These are phyloP conservation scores for Clonostachys sp. DNA, from an alignment of 2,329 filamentous ascomycete species.

Conservation along the genomic window DNA sequence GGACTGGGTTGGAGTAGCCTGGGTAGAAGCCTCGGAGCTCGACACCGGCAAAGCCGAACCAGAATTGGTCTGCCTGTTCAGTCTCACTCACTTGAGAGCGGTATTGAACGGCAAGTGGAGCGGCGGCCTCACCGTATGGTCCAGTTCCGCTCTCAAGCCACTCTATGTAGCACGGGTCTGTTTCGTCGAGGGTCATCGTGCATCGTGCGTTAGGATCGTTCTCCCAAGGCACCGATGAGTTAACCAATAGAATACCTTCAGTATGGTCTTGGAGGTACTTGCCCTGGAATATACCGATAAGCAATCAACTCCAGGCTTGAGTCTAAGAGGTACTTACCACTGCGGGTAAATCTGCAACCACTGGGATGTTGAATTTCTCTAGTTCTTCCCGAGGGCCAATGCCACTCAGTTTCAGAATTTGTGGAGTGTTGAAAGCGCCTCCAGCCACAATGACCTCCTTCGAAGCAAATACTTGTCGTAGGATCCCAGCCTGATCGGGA, in stretches of 20 bases:
- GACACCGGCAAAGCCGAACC: conserved; percentile 45
- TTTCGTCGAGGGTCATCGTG: conserved; percentile 11
- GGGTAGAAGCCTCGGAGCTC: conserved; percentile 55
- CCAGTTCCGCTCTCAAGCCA: conserved; percentile 22
- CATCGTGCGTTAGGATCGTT: conserved; percentile 16
- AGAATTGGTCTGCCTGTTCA: conserved; percentile 42
- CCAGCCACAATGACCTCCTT: conserved; percentile 43
- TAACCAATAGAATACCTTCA: conserved; percentile 22
- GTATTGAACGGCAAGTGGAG: conserved; percentile 32
- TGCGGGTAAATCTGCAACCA: conserved; percentile 48
- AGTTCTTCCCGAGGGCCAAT: conserved; percentile 35
- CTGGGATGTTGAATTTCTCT: conserved; percentile 26
- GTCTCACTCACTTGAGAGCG: conserved; percentile 19
- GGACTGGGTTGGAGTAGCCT: conserved; percentile 18
- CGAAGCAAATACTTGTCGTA: not conserved
- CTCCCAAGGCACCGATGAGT: conserved; percentile 5
- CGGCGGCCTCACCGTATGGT: conserved; percentile 14
- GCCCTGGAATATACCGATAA: conserved; percentile 11
- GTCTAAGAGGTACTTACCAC: conserved; percentile 28
- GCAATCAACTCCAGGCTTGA: not conserved
- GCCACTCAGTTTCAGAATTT: conserved; percentile 46
- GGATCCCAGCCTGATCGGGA: not conserved
- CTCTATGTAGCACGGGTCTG: conserved; percentile 26
- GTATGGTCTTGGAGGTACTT: conserved; percentile 56
- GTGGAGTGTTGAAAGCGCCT: conserved; percentile 48